Evolutionary conservation across 441 rosid genomes (phyloP), one percentile per base, ranked within the genome.

Genomic region (Euphorbia corollata): DNA sequence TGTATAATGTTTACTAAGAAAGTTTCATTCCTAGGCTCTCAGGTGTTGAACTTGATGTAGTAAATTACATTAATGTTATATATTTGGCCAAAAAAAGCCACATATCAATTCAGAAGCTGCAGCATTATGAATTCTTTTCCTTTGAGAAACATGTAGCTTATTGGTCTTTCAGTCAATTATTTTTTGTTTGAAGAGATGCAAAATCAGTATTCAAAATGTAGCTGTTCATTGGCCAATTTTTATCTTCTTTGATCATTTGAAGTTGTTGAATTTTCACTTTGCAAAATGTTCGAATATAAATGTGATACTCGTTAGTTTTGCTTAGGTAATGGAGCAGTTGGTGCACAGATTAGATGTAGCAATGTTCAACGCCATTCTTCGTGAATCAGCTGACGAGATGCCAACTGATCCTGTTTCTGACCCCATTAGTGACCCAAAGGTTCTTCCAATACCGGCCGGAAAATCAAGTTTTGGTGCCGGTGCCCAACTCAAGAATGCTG

Each of bases 351-450:
- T 92, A 72, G 98, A 92, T 74, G 94, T 88, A 67, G 96, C 98
- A 64, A 90, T 90, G 95, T 92, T 92, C 85, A 92, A 92, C 45
- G 98, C 98, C 59, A 84, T 92, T 74, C 97, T 90, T 62, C 98
- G 96, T 27, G 96, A 90, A 73, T 90, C 97, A 59, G 85, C 79
- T 9, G 89, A 81, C 58, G 98, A 92, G 74, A 92, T 88, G 87
- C 98, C 98, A 5, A 87, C 98, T 23, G 97, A 92, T 84, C 97
- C 97, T 0, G 82, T 90, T 56, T 92, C 97, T 15, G 98, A 92
- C 72, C 97, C 98, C 15, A 88, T 92, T 32, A 85, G 92, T 58
- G 96, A 92, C 79, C 74, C 89, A 23, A 87, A 81, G 75, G 97
- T 88, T 74, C 97, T 92, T 54, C 98, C 98, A 38, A 85, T 90